These are phyloP conservation scores for Globisporangium heterothallicum DNA, from an alignment of 352 stramenopile genomes.

Conservation along the genomic window DNA sequence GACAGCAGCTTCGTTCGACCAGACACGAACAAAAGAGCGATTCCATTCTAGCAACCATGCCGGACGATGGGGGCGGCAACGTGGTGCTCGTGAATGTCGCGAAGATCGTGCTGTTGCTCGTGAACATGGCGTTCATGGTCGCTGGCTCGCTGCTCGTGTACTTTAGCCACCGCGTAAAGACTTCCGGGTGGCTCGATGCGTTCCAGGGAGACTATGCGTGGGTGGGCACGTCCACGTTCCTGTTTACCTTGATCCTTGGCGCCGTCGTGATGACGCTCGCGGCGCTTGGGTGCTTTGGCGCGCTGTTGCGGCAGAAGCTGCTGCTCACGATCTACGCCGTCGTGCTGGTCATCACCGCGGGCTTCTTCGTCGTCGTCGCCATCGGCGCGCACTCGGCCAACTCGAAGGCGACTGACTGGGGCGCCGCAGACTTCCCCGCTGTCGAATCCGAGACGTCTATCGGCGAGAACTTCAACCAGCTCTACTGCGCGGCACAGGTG, in stretches of 20 bases:
- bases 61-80: slow-evolving; percentile 16
- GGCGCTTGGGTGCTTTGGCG: slow-evolving; percentile 65
- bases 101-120: slow-evolving; percentile 73
- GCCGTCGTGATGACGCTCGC: slow-evolving; percentile 61
- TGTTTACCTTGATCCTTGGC: slow-evolving; percentile 65
- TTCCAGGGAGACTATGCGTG: slow-evolving; percentile 68
- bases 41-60: slow-evolving; percentile 1
- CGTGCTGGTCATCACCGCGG: slow-evolving; percentile 51
- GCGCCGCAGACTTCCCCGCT: slow-evolving; percentile 34
- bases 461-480: slow-evolving; percentile 66
- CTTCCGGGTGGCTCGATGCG: slow-evolving; percentile 62
- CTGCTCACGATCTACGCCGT: slow-evolving; percentile 65
- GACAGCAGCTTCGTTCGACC: too few relatives aligned
- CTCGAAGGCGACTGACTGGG: slow-evolving; percentile 51
- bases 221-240: slow-evolving; percentile 54
- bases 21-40: too few relatives aligned
- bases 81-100: slow-evolving; percentile 59
- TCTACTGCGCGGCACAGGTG: slow-evolving; percentile 80
- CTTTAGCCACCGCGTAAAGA: slow-evolving; percentile 67
- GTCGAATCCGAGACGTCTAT: slow-evolving; percentile 40
- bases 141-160: slow-evolving; percentile 72
- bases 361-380: slow-evolving; percentile 60
- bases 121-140: slow-evolving; percentile 85
- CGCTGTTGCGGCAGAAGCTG: slow-evolving; percentile 59
- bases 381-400: slow-evolving; percentile 52